Conservation (phyloP, 2,329 filamentous ascomycete species). For the Talaromyces islandicus region DNA sequence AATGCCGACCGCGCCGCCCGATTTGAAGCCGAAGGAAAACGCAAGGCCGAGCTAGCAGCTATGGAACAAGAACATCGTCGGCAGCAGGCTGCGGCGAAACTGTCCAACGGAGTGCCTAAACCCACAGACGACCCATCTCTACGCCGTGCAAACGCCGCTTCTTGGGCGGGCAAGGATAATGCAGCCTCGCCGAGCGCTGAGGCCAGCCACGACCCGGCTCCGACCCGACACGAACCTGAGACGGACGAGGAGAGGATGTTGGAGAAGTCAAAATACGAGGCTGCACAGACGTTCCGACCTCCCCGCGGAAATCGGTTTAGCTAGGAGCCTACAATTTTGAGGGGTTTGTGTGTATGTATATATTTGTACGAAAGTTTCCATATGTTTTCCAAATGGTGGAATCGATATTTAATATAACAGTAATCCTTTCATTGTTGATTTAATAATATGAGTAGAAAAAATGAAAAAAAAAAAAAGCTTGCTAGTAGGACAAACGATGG, state of each 20-base stretch:
- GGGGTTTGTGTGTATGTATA: not conserved
- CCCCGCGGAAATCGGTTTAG: slow-evolving; percentile 81
- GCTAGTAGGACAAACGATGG: not conserved
- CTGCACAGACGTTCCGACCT: slow-evolving; percentile 65
- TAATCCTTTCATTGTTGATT: not conserved
- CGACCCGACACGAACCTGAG: slow-evolving; percentile 72
- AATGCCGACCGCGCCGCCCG: slow-evolving; percentile 77
- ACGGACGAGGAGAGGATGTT: slow-evolving; percentile 60
- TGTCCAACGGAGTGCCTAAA: slow-evolving; percentile 6
- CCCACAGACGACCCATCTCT: slow-evolving; percentile 23
- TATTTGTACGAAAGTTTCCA: not conserved
- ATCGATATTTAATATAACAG: not conserved
- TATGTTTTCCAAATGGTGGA: not conserved
- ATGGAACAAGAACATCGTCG: slow-evolving; percentile 31
- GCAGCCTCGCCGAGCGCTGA: slow-evolving; percentile 66
- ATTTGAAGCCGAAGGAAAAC: slow-evolving; percentile 64
- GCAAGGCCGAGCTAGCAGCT: slow-evolving; percentile 34
- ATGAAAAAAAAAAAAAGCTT: no score
- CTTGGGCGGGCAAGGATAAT: slow-evolving; percentile 33
- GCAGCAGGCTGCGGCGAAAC: slow-evolving; percentile 16
- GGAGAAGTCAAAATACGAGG: slow-evolving; percentile 90
- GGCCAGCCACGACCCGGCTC: slow-evolving; percentile 72
- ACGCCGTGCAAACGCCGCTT: slow-evolving; percentile 28
- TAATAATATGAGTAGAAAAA: not conserved
- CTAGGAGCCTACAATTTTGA: slow-evolving; percentile 29